These are phyloP conservation scores for Kalaharituber pfeilii DNA, from an alignment of 2,329 filamentous ascomycete species.

Conservation along the genomic window DNA sequence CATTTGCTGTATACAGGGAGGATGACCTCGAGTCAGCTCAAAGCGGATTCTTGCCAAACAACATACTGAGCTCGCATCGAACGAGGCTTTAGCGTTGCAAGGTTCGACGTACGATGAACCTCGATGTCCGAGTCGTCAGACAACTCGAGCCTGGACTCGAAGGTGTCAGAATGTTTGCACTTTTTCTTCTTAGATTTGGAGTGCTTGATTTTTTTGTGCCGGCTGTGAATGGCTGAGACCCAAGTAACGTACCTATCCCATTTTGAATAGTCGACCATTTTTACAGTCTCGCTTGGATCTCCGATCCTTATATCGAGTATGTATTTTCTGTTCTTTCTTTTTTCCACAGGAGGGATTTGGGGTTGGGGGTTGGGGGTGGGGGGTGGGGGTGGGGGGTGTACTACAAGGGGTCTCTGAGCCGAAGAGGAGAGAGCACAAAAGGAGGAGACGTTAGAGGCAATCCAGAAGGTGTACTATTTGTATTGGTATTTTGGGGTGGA, in stretches of 20 bases:
- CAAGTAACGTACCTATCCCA: slow-evolving; percentile 18
- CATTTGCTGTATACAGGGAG: slow-evolving; percentile 43
- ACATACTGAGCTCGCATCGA: not conserved
- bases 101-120: slow-evolving; percentile 46
- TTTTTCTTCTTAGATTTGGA: slow-evolving; percentile 22
- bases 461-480: not conserved
- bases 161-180: slow-evolving; percentile 23
- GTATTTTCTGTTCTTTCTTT: too few species aligned
- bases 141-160: slow-evolving; percentile 73
- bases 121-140: slow-evolving; percentile 97
- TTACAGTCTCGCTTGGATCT: not conserved
- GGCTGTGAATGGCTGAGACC: not conserved
- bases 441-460: not conserved
- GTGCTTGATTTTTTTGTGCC: not conserved
- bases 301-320: too few species aligned
- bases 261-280: slow-evolving; percentile 22
- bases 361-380: not conserved
- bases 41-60: not conserved
- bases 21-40: slow-evolving; percentile 1
- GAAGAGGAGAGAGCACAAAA: not conserved
- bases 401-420: not conserved
- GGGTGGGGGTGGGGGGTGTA: not conserved
- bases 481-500: not conserved
- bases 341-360: too few species aligned
- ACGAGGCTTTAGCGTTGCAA: not conserved